Percentiles rank a stretch among this genome's conserved stretches.
These are phyloP conservation scores for Phytophthora quininea DNA, from an alignment of 352 stramenopile species.

Conservation along the genomic window DNA sequence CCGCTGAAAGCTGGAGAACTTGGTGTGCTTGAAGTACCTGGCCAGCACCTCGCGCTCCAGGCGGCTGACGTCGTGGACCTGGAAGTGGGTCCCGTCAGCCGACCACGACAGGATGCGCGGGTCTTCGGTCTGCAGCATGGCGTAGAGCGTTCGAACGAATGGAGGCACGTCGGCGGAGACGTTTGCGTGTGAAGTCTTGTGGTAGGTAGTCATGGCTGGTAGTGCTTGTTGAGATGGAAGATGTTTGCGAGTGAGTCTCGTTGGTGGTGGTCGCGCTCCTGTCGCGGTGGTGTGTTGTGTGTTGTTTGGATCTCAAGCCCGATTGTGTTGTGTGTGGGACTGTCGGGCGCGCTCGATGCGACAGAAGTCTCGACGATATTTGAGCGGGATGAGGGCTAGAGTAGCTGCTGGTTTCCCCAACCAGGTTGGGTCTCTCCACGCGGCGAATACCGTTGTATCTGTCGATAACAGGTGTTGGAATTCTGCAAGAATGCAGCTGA, in stretches of 20 bases:
- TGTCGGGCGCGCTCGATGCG: background rate
- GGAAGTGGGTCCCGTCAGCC: conserved; percentile 66
- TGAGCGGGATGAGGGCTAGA: background rate
- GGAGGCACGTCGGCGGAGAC: conserved; percentile 21
- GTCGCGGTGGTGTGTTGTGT: background rate
- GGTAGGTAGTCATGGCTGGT: background rate
- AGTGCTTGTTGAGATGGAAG: background rate
- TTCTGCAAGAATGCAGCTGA: conserved; percentile 15
- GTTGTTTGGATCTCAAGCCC: conserved; percentile 6
- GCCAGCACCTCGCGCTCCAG: conserved; percentile 70
- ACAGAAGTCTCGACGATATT: background rate
- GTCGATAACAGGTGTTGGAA: background rate
- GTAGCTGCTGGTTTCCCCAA: background rate
- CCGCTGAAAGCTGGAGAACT: conserved; percentile 90
- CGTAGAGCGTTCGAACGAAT: conserved; percentile 55
- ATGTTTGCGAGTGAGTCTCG: background rate
- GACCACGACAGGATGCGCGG: conserved; percentile 53
- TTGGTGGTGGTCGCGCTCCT: background rate
- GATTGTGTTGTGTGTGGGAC: conserved; percentile 23
- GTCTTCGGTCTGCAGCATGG: conserved; percentile 67
- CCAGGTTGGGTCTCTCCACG: too few relatives aligned
- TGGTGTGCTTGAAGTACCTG: conserved; percentile 86
- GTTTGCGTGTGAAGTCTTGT: background rate
- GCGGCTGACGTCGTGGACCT: conserved; percentile 74
- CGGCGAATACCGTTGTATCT: too few relatives aligned